Percentiles rank a stretch among this genome's conserved stretches.
phyloP scores from a whole-genome alignment of 2,329 filamentous ascomycete species.

The Ceratocystis papillata region DNA sequence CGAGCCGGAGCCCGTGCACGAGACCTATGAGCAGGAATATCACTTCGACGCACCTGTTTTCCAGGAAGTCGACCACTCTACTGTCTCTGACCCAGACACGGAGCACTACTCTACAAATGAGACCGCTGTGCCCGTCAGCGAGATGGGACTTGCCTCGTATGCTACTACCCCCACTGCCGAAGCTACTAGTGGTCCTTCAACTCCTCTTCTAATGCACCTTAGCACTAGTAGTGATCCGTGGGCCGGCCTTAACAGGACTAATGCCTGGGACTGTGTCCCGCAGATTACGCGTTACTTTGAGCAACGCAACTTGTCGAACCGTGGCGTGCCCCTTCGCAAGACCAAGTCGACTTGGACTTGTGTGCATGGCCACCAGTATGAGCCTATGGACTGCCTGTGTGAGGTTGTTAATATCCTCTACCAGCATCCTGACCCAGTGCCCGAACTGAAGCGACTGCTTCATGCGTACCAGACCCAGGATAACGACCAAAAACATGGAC shows the following conservation, averaged over 20 bases:
- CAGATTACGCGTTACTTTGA: conserved; percentile 84
- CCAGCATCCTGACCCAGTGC: conserved; percentile 57
- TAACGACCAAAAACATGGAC: not conserved
- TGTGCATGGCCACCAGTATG: conserved; percentile 47
- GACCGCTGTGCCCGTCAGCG: conserved; percentile 6
- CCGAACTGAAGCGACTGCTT: conserved; percentile 58
- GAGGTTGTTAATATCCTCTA: conserved; percentile 44
- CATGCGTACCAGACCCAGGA: conserved; percentile 45
- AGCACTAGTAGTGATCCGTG: conserved; percentile 51
- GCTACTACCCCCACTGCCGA: conserved; percentile 29
- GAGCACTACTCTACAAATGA: conserved; percentile 12
- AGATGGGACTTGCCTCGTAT: conserved; percentile 30
- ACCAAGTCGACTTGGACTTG: conserved; percentile 75
- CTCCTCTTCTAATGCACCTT: conserved; percentile 35
- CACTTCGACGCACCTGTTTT: not conserved
- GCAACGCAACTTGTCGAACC: conserved; percentile 30
- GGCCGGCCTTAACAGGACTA: conserved; percentile 62
- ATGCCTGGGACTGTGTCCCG: conserved; percentile 88
- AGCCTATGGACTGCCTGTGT: conserved; percentile 44
- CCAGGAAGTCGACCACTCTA: conserved; percentile 9
- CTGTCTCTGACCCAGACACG: conserved; percentile 3
- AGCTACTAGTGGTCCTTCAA: conserved; percentile 36
- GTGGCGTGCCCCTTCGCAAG: not conserved
- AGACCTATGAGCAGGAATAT: not conserved
- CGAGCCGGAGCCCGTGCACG: not conserved